Base-by-base conservation (phyloP, 441 rosid species). In the Rhodomyrtus psidioides region DNA sequence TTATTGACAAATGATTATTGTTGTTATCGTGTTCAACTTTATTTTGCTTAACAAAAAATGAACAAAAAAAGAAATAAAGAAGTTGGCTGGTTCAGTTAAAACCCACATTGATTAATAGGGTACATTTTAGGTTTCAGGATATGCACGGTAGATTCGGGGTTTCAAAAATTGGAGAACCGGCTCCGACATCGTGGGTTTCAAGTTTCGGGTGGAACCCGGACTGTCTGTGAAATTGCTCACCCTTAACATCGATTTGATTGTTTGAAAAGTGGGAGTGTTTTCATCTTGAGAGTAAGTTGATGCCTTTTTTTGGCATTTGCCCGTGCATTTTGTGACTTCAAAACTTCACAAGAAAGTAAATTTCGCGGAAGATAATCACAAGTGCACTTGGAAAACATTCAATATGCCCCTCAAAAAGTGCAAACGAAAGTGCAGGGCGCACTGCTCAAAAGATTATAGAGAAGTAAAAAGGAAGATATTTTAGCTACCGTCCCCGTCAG, bases 321-420 rank as follows among this genome's bases (percentile, higher is more conserved):
- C 74, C 42, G 39, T 53, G 19, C 34, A 34, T 39, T 3, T 28
- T 16, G 74, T 7, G 44, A 62, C 75, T 28, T 62, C 51, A 49
- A 49, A 28, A 60, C 74, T 60, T 60, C 4, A 46, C 9, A 46
- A 9, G 51, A 49, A 49, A 8, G 44, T 17, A 30, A 30, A 62
- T 17, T 62, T 62, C 4, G 19, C 24, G 24, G 75, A 62, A 10
- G 75, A 62, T 30, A 30, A 30, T 62, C 44, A 28, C 44, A 4
- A 21, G 42, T 15, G 74, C 42, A 60, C 42, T 28, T 15, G 42
- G 42, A 60, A 28, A 60, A 7, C 74, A 2, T 8, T 28, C 42
- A 0, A 28, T 0, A 0, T 0, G 12, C 42, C 70, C 10, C 46
- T 4, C n/a, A n/a, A 19, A 19, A 65, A 30, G 76, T 2, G 42